Conservation (phyloP, 129 eudicot species). For the Helichrysum umbraculigerum region DNA sequence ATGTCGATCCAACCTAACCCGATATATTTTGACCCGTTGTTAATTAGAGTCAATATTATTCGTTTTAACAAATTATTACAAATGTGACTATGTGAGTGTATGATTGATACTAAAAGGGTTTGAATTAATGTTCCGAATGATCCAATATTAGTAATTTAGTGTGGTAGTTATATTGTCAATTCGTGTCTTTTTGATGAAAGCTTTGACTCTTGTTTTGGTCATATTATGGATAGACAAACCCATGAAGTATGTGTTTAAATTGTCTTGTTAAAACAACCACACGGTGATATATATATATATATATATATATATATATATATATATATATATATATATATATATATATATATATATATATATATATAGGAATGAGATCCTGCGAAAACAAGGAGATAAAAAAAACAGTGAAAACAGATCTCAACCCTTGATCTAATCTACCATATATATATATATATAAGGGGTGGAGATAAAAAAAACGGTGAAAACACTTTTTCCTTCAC, state of each 20-base stretch:
- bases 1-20: neutral
- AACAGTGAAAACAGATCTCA: no score
- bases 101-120: neutral
- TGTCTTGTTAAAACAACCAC: conserved; percentile 1
- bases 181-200: neutral
- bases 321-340: no score
- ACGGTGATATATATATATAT: neutral
- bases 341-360: no score
- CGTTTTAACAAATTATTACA: neutral
- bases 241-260: neutral
- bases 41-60: neutral
- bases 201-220: neutral
- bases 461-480: no score
- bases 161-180: neutral
- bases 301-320: no score
- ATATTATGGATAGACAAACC: neutral
- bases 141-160: neutral
- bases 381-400: no score
- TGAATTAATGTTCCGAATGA: neutral
- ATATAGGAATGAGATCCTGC: no score
- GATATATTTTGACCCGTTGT: no score
- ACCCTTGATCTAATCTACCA: no score
- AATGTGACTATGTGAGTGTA: neutral
- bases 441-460: no score
- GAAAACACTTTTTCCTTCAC: no score